Conservation (phyloP, 1,284 basidiomycete species). For the Cerrena zonata region DNA sequence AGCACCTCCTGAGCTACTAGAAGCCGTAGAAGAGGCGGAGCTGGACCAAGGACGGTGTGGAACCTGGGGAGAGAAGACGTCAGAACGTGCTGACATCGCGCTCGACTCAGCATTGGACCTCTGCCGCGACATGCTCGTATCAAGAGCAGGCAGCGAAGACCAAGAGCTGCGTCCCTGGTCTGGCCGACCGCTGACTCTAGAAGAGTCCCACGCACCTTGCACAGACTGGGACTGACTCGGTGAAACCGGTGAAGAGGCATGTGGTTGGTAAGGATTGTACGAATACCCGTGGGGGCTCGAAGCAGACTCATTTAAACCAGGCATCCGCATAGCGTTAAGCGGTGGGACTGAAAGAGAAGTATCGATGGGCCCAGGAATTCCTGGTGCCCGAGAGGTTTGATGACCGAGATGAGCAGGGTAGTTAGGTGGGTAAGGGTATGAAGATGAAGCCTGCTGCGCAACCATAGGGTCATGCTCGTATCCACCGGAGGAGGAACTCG, state of each 20-base stretch:
- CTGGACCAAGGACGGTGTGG: slow-evolving; percentile 28
- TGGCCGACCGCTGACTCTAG: slow-evolving; percentile 8
- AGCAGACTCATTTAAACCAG: slow-evolving; percentile 16
- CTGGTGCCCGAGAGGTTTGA: neutral
- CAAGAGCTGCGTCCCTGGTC: slow-evolving; percentile 21
- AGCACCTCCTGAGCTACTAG: slow-evolving; percentile 23
- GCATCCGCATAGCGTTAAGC: slow-evolving; percentile 16
- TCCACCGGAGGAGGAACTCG: slow-evolving; percentile 16
- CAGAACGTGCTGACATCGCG: slow-evolving; percentile 15
- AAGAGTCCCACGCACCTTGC: slow-evolving; percentile 20
- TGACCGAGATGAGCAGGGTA: slow-evolving; percentile 13
- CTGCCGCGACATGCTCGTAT: slow-evolving; percentile 22
- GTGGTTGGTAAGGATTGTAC: slow-evolving; percentile 15
- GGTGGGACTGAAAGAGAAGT: slow-evolving; percentile 9
- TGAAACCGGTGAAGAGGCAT: slow-evolving; percentile 8
- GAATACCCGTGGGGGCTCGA: slow-evolving; percentile 12
- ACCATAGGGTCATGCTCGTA: slow-evolving; percentile 9
- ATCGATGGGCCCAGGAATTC: neutral
- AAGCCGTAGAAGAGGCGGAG: slow-evolving; percentile 23
- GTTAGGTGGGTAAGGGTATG: slow-evolving; percentile 17
- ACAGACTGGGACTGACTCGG: slow-evolving; percentile 6
- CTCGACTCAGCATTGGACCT: slow-evolving; percentile 15
- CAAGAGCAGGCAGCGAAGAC: slow-evolving; percentile 27
- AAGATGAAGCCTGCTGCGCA: slow-evolving; percentile 13
- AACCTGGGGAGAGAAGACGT: slow-evolving; percentile 24